phyloP scores from a whole-genome alignment of 768 basidiomycete species.

The Exsudoporus frostii region DNA sequence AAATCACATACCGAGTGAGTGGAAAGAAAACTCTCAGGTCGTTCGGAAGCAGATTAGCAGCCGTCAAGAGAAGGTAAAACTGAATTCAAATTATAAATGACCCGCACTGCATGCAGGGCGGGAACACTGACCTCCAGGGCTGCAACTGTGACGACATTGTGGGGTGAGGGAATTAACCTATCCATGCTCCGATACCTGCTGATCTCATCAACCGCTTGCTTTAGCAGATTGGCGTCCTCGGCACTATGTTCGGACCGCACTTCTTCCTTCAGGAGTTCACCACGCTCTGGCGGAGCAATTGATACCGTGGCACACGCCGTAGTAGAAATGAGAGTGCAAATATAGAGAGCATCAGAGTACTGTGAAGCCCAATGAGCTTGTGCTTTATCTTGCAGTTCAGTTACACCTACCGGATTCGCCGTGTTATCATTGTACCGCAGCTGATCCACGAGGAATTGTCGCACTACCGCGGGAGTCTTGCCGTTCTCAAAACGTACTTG shows the following conservation, averaged over 20 bases:
- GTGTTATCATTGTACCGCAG: constrained; percentile 96
- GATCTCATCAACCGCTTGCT: constrained; percentile 75
- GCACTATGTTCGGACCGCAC: constrained; percentile 60
- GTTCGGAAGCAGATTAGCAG: constrained; percentile 74
- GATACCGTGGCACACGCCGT: constrained; percentile 79
- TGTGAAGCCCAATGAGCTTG: constrained; percentile 29
- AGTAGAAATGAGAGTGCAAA: constrained; percentile 80
- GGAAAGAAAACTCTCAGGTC: constrained; percentile 80
- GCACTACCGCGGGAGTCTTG: constrained; percentile 80
- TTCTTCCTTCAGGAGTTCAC: constrained; percentile 71
- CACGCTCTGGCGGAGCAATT: constrained; percentile 72
- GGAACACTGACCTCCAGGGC: constrained; percentile 73
- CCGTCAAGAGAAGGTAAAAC: constrained; percentile 78
- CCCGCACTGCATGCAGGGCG: not conserved
- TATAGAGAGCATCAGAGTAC: constrained; percentile 91
- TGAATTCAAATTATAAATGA: constrained; percentile 29
- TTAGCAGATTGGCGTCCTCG: constrained; percentile 68
- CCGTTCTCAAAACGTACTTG: constrained; percentile 84
- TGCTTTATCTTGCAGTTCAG: not conserved
- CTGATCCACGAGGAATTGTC: constrained; percentile 87
- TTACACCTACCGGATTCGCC: constrained; percentile 67
- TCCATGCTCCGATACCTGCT: constrained; percentile 95
- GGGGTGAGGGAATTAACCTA: constrained; percentile 87
- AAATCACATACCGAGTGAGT: constrained; percentile 69
- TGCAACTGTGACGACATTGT: constrained; percentile 91